Evolutionary conservation across 306 rosid species (phyloP).

Genomic region (Boehmeria nivea): DNA sequence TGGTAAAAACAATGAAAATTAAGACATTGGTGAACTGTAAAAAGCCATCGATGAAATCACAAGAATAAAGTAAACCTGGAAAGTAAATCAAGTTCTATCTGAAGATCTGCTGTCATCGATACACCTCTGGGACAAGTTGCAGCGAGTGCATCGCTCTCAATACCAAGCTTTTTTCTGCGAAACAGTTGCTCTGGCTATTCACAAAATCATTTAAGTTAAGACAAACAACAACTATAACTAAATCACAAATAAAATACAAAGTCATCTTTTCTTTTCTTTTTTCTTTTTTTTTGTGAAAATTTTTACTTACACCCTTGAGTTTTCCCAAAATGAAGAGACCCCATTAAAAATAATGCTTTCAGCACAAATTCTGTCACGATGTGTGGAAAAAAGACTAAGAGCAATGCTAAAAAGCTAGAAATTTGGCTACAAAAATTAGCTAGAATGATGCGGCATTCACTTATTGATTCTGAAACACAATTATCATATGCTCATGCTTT

Average conservation of each 20-base stretch:
- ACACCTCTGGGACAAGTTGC: slow-evolving; percentile 93
- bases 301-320: too few relatives aligned
- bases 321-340: too few relatives aligned
- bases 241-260: not conserved
- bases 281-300: too few relatives aligned
- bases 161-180: slow-evolving; percentile 76
- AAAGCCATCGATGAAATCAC: not conserved
- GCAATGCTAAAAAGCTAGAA: too few relatives aligned
- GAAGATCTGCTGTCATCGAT: slow-evolving; percentile 55
- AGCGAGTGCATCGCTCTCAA: slow-evolving; percentile 90
- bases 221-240: slow-evolving; percentile 11
- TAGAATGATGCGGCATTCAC: too few relatives aligned
- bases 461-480: too few relatives aligned
- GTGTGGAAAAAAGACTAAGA: too few relatives aligned
- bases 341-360: too few relatives aligned
- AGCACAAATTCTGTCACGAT: too few relatives aligned
- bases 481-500: too few relatives aligned
- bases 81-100: slow-evolving; percentile 77
- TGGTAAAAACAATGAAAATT: slow-evolving; percentile 9
- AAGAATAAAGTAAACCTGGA: slow-evolving; percentile 56
- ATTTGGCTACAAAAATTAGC: too few relatives aligned
- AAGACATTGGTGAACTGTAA: not conserved
- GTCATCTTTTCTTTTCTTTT: not conserved
- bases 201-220: slow-evolving; percentile 47
- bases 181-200: slow-evolving; percentile 98